Conservation (phyloP, 352 stramenopile species). For the Globisporangium mamillatum region DNA sequence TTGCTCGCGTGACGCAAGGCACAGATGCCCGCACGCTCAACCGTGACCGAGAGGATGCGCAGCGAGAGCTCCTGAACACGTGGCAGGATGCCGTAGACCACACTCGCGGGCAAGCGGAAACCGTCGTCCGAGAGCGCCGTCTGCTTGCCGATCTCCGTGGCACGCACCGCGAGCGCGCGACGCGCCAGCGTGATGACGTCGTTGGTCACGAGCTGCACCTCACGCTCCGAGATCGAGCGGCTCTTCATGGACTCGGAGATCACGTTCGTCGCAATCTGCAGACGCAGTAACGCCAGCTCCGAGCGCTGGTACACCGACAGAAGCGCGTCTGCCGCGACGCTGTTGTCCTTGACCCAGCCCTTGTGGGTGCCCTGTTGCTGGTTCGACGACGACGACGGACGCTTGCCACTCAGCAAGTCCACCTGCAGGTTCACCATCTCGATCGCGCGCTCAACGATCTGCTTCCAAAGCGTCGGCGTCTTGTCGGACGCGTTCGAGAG, state of each 20-base stretch:
- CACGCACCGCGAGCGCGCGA: slow-evolving; percentile 57
- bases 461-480: slow-evolving; percentile 56
- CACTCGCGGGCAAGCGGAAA: slow-evolving; percentile 60
- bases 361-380: slow-evolving; percentile 43
- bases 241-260: slow-evolving; percentile 46
- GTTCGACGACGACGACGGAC: slow-evolving; percentile 21
- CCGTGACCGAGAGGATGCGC: slow-evolving; percentile 30
- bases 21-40: slow-evolving; percentile 54
- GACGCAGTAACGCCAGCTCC: slow-evolving; percentile 35
- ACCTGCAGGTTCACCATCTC: slow-evolving; percentile 65
- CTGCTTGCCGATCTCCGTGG: slow-evolving; percentile 77
- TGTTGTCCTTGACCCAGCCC: slow-evolving; percentile 53
- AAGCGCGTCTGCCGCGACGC: slow-evolving; percentile 25
- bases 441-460: slow-evolving; percentile 57
- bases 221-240: slow-evolving; percentile 64
- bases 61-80: slow-evolving; percentile 53
- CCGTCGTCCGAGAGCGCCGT: slow-evolving; percentile 79
- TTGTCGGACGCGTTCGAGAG: slow-evolving; percentile 67
- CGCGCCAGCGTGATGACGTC: slow-evolving; percentile 57
- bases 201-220: slow-evolving; percentile 61
- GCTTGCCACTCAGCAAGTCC: slow-evolving; percentile 63
- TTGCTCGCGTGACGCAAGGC: slow-evolving; percentile 65
- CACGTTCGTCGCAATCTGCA: slow-evolving; percentile 36
- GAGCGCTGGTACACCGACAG: slow-evolving; percentile 62
- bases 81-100: slow-evolving; percentile 69